Conservation (phyloP, 2,329 filamentous ascomycete species). For the Scortechinia acanthostroma region DNA sequence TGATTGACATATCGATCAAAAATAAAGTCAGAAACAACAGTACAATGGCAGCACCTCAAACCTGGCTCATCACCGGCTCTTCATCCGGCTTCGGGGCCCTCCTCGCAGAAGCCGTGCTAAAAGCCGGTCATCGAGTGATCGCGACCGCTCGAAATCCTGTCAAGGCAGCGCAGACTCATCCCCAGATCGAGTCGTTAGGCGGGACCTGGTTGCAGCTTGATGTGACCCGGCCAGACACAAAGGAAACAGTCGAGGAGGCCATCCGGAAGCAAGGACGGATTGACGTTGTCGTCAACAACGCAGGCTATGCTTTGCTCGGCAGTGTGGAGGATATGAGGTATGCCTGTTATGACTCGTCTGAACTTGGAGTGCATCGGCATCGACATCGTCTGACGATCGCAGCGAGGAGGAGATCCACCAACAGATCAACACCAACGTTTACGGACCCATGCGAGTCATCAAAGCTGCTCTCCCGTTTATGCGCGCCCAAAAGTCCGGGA, state of each 20-base stretch:
- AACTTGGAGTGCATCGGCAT: too few relatives aligned
- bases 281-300: slow-evolving; percentile 1
- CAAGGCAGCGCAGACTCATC: slow-evolving; percentile 9
- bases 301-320: slow-evolving; percentile 5
- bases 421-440: slow-evolving; percentile 14
- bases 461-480: slow-evolving; percentile 14
- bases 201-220: slow-evolving; percentile 6
- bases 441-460: slow-evolving; percentile 13
- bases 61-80: slow-evolving; percentile 3
- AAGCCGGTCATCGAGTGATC: slow-evolving; percentile 12
- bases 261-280: background rate
- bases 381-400: too few relatives aligned
- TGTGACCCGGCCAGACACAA: background rate
- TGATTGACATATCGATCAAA: too few relatives aligned
- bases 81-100: slow-evolving; percentile 12
- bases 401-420: slow-evolving; percentile 11
- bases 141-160: slow-evolving; percentile 12
- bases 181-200: slow-evolving; percentile 8
- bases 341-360: too few relatives aligned
- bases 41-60: too few relatives aligned
- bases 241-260: background rate
- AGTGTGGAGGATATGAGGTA: slow-evolving; percentile 15
- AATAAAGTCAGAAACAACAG: too few relatives aligned
- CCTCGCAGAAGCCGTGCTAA: slow-evolving; percentile 10
- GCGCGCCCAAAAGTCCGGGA: slow-evolving; percentile 11